A percentile compares a stretch with the other conserved stretches of the same genome.
phyloP scores from a whole-genome alignment of 1,284 basidiomycete genomes.

The Sporisorium scitamineum region DNA sequence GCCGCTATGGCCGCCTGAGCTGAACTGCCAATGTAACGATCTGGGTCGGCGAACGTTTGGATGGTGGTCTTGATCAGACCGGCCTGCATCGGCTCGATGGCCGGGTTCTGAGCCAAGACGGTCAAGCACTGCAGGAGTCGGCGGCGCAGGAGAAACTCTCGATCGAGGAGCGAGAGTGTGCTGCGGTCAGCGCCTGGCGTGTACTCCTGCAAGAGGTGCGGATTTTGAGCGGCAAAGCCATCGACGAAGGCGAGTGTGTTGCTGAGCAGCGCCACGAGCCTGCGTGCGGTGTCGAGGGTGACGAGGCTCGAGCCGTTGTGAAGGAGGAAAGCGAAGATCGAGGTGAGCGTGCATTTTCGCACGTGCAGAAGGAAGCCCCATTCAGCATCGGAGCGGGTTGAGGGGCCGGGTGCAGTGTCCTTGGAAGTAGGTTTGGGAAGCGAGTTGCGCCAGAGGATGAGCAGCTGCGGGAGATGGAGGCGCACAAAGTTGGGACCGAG shows the following conservation, averaged over 20 bases:
- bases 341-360: conserved; percentile 87
- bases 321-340: conserved; percentile 86
- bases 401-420: conserved; percentile 77
- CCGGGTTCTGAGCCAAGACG: conserved; percentile 80
- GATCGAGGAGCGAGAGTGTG: conserved; percentile 77
- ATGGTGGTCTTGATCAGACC: conserved; percentile 85
- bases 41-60: conserved; percentile 85
- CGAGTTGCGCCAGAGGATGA: conserved; percentile 96
- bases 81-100: conserved; percentile 82
- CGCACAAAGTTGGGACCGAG: conserved; percentile 94
- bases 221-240: conserved; percentile 71
- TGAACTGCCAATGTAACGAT: conserved; percentile 77
- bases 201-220: conserved; percentile 52
- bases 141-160: conserved; percentile 85
- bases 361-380: conserved; percentile 94
- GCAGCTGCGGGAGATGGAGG: conserved; percentile 87
- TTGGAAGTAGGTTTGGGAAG: conserved; percentile 92
- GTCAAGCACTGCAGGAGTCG: conserved; percentile 91
- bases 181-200: conserved; percentile 65
- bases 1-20: conserved; percentile 93
- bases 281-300: conserved; percentile 88
- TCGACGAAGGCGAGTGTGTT: conserved; percentile 92
- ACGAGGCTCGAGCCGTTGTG: conserved; percentile 78
- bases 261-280: conserved; percentile 85
- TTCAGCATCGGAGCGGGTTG: conserved; percentile 74